phyloP scores from a whole-genome alignment of 1,284 basidiomycete species.

The Ustilago nuda region DNA sequence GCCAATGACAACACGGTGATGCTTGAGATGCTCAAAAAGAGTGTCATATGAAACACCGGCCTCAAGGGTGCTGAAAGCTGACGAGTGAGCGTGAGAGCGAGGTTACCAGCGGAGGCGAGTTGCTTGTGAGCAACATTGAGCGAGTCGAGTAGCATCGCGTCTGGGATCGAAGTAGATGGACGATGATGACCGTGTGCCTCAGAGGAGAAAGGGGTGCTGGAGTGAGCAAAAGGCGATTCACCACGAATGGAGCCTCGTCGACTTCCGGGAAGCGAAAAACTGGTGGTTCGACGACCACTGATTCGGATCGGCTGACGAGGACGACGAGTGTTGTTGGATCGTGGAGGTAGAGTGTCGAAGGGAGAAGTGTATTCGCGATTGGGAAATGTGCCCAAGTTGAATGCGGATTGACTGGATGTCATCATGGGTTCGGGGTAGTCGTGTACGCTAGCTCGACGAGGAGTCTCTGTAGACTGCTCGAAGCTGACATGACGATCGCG shows the following conservation, averaged over 20 bases:
- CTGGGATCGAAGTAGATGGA: slow-evolving; percentile 31
- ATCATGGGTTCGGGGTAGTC: slow-evolving; percentile 23
- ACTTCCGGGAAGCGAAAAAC: slow-evolving; percentile 51
- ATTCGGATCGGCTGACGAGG: slow-evolving; percentile 34
- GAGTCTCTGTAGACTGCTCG: slow-evolving; percentile 22
- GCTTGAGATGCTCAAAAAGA: slow-evolving; percentile 60
- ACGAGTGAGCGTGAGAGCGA: slow-evolving; percentile 57
- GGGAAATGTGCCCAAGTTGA: slow-evolving; percentile 22
- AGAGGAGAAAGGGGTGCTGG: not conserved
- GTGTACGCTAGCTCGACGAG: slow-evolving; percentile 13
- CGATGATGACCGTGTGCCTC: slow-evolving; percentile 9
- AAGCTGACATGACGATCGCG: slow-evolving; percentile 50
- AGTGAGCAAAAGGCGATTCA: slow-evolving; percentile 12
- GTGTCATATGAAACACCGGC: slow-evolving; percentile 56
- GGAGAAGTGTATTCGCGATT: slow-evolving; percentile 22
- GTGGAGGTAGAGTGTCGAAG: slow-evolving; percentile 36
- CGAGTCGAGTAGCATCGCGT: slow-evolving; percentile 49
- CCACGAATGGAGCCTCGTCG: slow-evolving; percentile 50
- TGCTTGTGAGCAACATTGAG: slow-evolving; percentile 58
- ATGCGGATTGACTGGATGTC: slow-evolving; percentile 29
- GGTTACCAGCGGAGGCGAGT: slow-evolving; percentile 52
- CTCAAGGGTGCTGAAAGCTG: slow-evolving; percentile 57
- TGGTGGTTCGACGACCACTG: slow-evolving; percentile 28
- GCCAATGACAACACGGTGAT: slow-evolving; percentile 54
- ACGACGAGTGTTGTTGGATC: slow-evolving; percentile 45